Evolutionary conservation across 352 stramenopile species (phyloP), one percentile per base, ranked within the genome.

Genomic region (Porosira glacialis): DNA sequence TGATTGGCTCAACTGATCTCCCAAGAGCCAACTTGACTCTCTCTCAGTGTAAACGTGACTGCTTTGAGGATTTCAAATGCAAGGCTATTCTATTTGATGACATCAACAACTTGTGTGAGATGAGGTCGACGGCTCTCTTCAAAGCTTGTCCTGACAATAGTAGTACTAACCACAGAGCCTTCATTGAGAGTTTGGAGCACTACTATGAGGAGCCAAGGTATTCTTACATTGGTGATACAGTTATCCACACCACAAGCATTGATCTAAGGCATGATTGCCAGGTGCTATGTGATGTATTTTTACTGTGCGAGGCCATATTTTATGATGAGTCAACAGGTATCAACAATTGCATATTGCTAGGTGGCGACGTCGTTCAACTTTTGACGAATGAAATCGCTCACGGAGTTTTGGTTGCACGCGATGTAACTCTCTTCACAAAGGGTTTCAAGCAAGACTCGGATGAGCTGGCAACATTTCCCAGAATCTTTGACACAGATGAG

Each of bases 401-500:
- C 24, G 58, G 58, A 3, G 36, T 67, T 1, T 24, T 45, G 21
- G 58, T 67, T 39, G 58, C 58, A 35, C 41, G 44, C 13, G 58
- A 67, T 59, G 58, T 67, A 6, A 59, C 41, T 36, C 47, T 67
- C 1, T 67, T 58, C 19, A 67, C 58, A 21, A 49, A 56, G 24
- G 58, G 58, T 21, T 67, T 67, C 38, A 27, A 2, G 22, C 44
- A 44, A 28, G 58, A 50, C 6, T 35, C 36, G 39, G 3, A 53
- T 2, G 17, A 17, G 30, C 31, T 63, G 2, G 30, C 39, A 21
- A 35, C 17, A 2, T 21, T 63, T 55, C 2, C 36, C 2, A n/a
- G n/a, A n/a, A 11, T 63, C 19, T 67, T 67, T 49, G 58, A 67
- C 28, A 13, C 52, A 47, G 58, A 67, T 27, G 58, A 67, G 22